phyloP scores from a whole-genome alignment of 106 monocot species.

The Dendrobium catenatum region DNA sequence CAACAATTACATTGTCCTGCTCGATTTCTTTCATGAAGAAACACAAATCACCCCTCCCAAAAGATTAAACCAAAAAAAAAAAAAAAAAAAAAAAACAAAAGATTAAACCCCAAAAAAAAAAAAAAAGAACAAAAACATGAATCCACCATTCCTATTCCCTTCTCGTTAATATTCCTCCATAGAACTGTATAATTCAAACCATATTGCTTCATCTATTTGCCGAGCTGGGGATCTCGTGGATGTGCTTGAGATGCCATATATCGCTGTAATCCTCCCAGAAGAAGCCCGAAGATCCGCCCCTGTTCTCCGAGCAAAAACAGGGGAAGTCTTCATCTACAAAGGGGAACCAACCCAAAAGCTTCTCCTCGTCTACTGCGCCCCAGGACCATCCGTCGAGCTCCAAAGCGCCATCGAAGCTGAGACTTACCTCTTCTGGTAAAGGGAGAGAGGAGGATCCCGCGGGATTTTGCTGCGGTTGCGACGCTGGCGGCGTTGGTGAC shows the following conservation, averaged over 20 bases:
- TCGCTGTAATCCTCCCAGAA: slow-evolving; percentile 18
- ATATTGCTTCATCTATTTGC: slow-evolving; percentile 2
- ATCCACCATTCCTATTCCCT: background rate
- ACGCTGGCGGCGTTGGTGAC: background rate
- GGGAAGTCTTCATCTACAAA: slow-evolving; percentile 31
- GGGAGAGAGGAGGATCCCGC: background rate
- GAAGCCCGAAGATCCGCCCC: slow-evolving; percentile 1
- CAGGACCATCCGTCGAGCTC: slow-evolving; percentile 17
- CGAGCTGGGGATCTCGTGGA: slow-evolving; percentile 29
- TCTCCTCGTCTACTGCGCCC: slow-evolving; percentile 32
- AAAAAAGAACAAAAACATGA: background rate
- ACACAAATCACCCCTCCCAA: background rate
- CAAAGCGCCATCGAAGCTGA: background rate
- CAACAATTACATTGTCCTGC: background rate
- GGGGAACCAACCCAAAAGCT: slow-evolving; percentile 37
- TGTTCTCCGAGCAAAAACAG: slow-evolving; percentile 3
- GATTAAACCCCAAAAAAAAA: background rate
- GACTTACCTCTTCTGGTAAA: background rate
- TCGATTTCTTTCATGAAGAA: background rate
- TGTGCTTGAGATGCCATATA: slow-evolving; percentile 35
- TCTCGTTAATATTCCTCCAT: background rate
- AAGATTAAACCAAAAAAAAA: background rate
- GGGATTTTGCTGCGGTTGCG: background rate
- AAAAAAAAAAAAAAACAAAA: background rate
- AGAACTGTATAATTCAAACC: background rate